phyloP scores from a whole-genome alignment of 345 rosid genomes.

The Bruguiera sexangula region DNA sequence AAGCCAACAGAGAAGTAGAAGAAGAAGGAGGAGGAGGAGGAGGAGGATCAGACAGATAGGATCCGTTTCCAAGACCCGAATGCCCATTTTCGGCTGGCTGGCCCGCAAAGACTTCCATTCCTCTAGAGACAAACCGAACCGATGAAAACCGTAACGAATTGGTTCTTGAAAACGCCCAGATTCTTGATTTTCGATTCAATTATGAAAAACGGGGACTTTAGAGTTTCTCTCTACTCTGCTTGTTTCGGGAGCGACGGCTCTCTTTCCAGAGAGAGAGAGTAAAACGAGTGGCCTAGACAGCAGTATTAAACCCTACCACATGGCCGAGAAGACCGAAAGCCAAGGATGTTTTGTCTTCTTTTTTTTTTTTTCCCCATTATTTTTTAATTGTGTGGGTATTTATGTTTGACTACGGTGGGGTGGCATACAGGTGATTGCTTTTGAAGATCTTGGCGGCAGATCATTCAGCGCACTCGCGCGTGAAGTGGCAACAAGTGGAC shows the following conservation, averaged over 20 bases:
- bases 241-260: background rate
- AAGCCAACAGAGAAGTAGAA: slow-evolving; percentile 8
- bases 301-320: slow-evolving; percentile 60
- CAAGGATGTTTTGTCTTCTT: background rate
- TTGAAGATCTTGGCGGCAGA: background rate
- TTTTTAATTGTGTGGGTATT: background rate
- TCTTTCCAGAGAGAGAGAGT: slow-evolving; percentile 5
- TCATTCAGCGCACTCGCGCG: too few relatives aligned
- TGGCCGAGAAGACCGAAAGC: background rate
- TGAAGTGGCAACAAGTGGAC: too few relatives aligned
- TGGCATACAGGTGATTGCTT: slow-evolving; percentile 9
- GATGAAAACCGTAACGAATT: too few relatives aligned
- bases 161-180: too few relatives aligned
- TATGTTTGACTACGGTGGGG: slow-evolving; percentile 1
- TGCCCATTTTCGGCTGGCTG: background rate
- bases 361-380: too few relatives aligned
- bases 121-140: too few relatives aligned
- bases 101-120: too few relatives aligned
- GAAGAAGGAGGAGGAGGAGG: slow-evolving; percentile 14
- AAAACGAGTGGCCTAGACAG: background rate
- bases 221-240: too few relatives aligned
- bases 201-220: too few relatives aligned
- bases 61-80: slow-evolving; percentile 2
- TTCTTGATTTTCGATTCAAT: too few relatives aligned
- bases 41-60: background rate